Percentiles rank a stretch among this genome's conserved stretches.
Evolutionary conservation across 208 protist species (phyloP).

Genomic region (Crithidia sp.): DNA sequence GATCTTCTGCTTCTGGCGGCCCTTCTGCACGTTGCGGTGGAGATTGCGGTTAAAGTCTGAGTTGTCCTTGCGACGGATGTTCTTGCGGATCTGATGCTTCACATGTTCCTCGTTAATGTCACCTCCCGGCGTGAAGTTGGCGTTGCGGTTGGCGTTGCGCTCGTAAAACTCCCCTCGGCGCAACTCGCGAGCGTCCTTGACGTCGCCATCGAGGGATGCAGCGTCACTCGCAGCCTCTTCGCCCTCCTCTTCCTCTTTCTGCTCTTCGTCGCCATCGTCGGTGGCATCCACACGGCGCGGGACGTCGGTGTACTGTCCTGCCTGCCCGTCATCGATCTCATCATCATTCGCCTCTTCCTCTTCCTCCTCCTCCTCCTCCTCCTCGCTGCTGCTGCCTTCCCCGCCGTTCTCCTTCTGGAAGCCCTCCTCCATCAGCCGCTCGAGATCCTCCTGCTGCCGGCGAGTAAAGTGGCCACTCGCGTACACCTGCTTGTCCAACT

Average conservation of each 20-base stretch:
- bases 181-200: constrained; percentile 46
- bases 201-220: constrained; percentile 48
- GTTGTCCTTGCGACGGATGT: constrained; percentile 66
- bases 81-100: constrained; percentile 64
- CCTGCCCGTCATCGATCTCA: constrained; percentile 36
- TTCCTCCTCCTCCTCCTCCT: constrained; percentile 37
- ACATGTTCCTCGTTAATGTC: constrained; percentile 76
- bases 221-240: constrained; percentile 43
- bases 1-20: constrained; percentile 82
- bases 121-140: constrained; percentile 63
- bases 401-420: constrained; percentile 32
- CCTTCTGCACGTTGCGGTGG: constrained; percentile 89
- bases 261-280: constrained; percentile 16
- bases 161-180: constrained; percentile 33
- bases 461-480: constrained; percentile 83
- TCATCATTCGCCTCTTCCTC: constrained; percentile 27
- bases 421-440: constrained; percentile 67
- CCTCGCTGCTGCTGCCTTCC: constrained; percentile 16
- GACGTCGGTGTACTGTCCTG: constrained; percentile 19
- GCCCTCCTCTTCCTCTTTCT: constrained; percentile 12
- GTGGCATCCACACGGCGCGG: constrained; percentile 5
- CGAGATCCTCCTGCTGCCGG: constrained; percentile 74
- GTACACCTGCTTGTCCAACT: constrained; percentile 81
- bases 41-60: constrained; percentile 75
- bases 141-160: constrained; percentile 51